Base-by-base conservation (phyloP, 2,329 filamentous ascomycete genomes). In the Diaporthe sp. region DNA sequence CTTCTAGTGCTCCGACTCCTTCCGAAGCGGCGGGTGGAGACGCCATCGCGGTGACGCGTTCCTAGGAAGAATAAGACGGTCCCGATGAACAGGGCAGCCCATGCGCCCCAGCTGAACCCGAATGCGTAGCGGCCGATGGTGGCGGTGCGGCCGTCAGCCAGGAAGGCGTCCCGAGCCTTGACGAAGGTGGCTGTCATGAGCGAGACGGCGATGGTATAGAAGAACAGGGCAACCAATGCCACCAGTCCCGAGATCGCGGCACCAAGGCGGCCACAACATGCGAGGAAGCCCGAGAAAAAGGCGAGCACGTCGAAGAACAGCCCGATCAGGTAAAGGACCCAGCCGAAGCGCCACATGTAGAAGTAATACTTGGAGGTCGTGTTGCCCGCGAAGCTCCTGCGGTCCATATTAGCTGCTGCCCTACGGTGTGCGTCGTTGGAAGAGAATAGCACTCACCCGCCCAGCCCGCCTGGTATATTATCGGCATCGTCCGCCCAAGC, bases 331-430 rank as follows among this genome's bases (percentile, higher is more conserved):
- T 94, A 94, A 85, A 98, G 97, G 51, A 96, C 95, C 90, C 96
- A 98, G 84, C 95, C 94, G 87, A 98, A 98, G 55, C 96, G 92
- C 86, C 95, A 97, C 82, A 97, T 89, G 85, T 95, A 95, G 86
- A 90, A 98, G 88, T 92, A 98, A 78, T 86, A 85, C 31, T 78
- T 83, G 77, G 88, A 89, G 8, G 91, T 93, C 4, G 90, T 92
- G 75, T 84, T 78, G 76, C 85, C 85, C 76, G 86, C 90, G 79
- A 92, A 88, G 13, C 78, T 75, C 12, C 76, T 76, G 39, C 49
- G 34, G 12, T 31, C 12, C 12, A 55, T 15, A 34, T 72, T 17
- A 77, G 68, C 31, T 49, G 31, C 1, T 37, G 39, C 2, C 31
- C n/a, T 39, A 15, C n/a, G 46, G 8, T 39, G 8, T 28, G 19